phyloP scores from a whole-genome alignment of 495 filamentous ascomycete species.

The Penicillium lividum region DNA sequence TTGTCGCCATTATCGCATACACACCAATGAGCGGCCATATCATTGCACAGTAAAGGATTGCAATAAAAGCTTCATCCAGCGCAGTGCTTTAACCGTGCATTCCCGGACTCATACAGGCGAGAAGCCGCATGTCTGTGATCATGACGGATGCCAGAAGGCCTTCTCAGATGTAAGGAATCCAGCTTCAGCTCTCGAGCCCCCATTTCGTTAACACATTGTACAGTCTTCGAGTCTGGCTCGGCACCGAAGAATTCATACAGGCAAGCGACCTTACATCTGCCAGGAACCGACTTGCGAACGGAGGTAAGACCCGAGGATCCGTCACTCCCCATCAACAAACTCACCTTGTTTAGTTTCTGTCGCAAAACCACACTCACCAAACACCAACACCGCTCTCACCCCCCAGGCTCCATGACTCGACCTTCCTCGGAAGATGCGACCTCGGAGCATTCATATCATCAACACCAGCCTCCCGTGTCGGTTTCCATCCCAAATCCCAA shows the following conservation, averaged over 20 bases:
- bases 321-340: background rate
- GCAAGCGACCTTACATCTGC: conserved; percentile 83
- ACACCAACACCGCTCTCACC: conserved; percentile 71
- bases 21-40: conserved; percentile 87
- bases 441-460: conserved; percentile 46
- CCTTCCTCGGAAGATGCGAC: conserved; percentile 44
- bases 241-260: conserved; percentile 84
- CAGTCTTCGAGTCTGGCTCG: conserved; percentile 86
- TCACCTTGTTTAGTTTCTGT: conserved; percentile 63
- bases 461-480: conserved; percentile 29
- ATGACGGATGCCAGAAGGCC: conserved; percentile 76
- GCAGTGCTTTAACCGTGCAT: conserved; percentile 85
- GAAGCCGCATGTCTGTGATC: conserved; percentile 83
- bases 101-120: conserved; percentile 86
- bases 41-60: conserved; percentile 68
- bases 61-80: conserved; percentile 87
- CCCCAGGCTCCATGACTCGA: conserved; percentile 54
- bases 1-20: conserved; percentile 84
- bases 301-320: conserved; percentile 55
- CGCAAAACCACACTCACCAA: conserved; percentile 88
- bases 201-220: background rate
- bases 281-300: conserved; percentile 74
- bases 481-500: conserved; percentile 36
- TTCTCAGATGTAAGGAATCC: conserved; percentile 76
- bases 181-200: background rate